A percentile compares a stretch with the other conserved stretches of the same genome.
Conservation (phyloP, 306 rosid genomes). For the Carpinus fangiana region DNA sequence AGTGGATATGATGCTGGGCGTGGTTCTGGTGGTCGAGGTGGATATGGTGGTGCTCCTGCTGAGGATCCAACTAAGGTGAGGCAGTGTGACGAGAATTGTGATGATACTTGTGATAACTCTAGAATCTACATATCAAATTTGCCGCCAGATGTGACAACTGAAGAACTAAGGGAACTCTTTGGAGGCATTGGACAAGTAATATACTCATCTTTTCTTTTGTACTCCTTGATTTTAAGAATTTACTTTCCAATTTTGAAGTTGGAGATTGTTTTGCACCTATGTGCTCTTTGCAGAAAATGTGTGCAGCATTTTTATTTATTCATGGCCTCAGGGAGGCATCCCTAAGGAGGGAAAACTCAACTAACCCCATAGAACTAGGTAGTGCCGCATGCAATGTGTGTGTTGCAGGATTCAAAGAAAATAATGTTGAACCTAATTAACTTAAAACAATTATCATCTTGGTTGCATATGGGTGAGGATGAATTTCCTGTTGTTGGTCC, state of each 20-base stretch:
- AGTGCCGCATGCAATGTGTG: neutral
- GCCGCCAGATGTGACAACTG: conserved; percentile 88
- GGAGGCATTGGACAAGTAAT: conserved; percentile 99
- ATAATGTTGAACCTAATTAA: neutral
- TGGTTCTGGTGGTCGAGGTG: conserved; percentile 66
- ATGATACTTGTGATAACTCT: conserved; percentile 85
- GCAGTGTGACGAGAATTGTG: conserved; percentile 93
- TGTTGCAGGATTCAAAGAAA: neutral
- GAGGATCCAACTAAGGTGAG: conserved; percentile 75
- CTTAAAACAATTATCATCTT: neutral
- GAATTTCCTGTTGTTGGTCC: neutral
- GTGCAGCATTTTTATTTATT: neutral
- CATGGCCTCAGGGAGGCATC: neutral
- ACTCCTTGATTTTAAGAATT: conserved; percentile 13
- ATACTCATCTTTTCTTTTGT: conserved; percentile 35
- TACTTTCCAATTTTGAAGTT: neutral
- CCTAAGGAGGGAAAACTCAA: neutral
- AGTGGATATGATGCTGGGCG: conserved; percentile 55
- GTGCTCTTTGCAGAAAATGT: neutral
- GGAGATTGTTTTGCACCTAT: neutral
- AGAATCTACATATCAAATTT: conserved; percentile 96
- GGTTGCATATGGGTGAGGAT: neutral
- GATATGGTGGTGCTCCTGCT: conserved; percentile 62
- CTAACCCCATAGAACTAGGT: neutral
- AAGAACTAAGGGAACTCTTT: conserved; percentile 86